These are phyloP conservation scores for Fusarium sp. DNA, from an alignment of 2,329 filamentous ascomycete species.

Conservation along the genomic window DNA sequence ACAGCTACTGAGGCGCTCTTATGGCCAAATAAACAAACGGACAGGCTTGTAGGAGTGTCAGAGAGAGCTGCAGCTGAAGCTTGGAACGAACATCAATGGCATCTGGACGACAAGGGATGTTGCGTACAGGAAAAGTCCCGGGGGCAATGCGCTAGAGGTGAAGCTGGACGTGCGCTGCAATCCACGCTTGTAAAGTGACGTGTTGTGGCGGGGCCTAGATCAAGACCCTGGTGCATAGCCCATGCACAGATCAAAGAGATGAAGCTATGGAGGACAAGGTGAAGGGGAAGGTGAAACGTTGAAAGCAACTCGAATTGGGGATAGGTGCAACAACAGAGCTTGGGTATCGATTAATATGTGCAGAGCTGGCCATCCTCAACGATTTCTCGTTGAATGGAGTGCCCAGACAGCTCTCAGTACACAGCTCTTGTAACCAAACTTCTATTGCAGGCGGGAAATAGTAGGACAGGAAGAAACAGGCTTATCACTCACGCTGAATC, in stretches of 20 bases:
- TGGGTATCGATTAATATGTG: background rate
- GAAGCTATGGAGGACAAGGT: background rate
- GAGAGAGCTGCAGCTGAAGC: conserved; percentile 20
- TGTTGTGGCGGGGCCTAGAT: conserved; percentile 42
- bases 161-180: conserved; percentile 40
- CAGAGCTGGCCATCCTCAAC: background rate
- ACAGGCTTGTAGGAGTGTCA: conserved; percentile 29
- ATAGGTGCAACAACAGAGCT: background rate
- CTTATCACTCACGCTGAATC: conserved; percentile 30
- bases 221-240: conserved; percentile 28
- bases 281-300: background rate
- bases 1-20: conserved; percentile 32
- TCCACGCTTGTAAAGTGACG: conserved; percentile 41
- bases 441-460: background rate
- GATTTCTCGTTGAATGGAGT: background rate
- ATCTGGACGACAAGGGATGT: conserved; percentile 30
- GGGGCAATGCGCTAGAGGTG: conserved; percentile 29
- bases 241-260: conserved; percentile 23
- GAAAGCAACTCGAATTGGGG: background rate
- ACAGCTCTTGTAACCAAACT: background rate
- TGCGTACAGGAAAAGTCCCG: conserved; percentile 31
- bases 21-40: conserved; percentile 6
- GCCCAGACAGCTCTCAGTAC: background rate
- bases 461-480: conserved; percentile 12
- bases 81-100: conserved; percentile 7